phyloP scores from a whole-genome alignment of 2,329 filamentous ascomycete genomes.

The Claviceps pazoutovae region DNA sequence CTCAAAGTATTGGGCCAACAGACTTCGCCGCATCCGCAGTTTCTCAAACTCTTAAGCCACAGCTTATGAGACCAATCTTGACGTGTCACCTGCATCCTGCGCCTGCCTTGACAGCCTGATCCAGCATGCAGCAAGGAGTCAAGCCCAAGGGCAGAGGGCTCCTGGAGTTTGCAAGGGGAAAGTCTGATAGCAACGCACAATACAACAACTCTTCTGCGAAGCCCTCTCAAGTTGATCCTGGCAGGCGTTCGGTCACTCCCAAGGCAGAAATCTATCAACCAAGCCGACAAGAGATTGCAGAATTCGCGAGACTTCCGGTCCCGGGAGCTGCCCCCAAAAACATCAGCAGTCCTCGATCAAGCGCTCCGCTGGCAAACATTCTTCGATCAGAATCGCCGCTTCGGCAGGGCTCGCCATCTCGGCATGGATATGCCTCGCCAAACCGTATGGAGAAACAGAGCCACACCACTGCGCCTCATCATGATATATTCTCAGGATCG shows the following conservation, averaged over 20 bases:
- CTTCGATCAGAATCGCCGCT: constrained; percentile 12
- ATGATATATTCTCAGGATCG: constrained; percentile 23
- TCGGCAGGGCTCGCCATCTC: constrained; percentile 4
- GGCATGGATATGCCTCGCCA: constrained; percentile 6
- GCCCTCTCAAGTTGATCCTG: constrained; percentile 6
- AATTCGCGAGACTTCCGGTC: constrained; percentile 22
- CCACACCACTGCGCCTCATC: constrained; percentile 2
- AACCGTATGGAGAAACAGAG: constrained; percentile 3
- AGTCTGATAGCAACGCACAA: constrained; percentile 12
- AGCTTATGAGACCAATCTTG: not conserved
- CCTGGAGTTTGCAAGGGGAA: constrained; percentile 17
- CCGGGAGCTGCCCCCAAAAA: constrained; percentile 15
- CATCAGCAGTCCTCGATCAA: constrained; percentile 1
- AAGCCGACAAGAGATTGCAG: constrained; percentile 17
- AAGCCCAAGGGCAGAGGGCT: constrained; percentile 20
- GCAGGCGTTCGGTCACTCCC: constrained; percentile 11
- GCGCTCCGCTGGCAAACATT: constrained; percentile 7
- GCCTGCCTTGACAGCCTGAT: not conserved
- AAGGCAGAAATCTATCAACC: constrained; percentile 7
- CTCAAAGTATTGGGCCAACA: not conserved
- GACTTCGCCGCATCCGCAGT: not conserved
- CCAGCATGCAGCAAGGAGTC: constrained; percentile 16
- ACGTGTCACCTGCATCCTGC: not conserved
- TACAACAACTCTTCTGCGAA: constrained; percentile 9
- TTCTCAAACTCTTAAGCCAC: not conserved